Conservation (phyloP, 495 filamentous ascomycete genomes). For the Lentithecium fluviatile region DNA sequence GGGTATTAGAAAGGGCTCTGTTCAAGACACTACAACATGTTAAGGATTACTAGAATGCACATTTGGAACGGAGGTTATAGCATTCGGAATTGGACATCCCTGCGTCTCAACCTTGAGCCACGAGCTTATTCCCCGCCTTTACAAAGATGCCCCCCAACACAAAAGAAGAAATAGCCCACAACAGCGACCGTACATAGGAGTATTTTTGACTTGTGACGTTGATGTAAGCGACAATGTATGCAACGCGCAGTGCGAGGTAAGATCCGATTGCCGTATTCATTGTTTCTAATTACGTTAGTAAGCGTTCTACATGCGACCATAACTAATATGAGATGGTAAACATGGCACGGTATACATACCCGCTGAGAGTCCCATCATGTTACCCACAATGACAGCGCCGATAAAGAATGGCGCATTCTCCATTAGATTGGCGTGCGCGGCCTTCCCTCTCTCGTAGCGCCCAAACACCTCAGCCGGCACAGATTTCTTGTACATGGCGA, state of each 20-base stretch:
- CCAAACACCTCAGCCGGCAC: constrained; percentile 15
- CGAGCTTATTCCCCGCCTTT: constrained; percentile 27
- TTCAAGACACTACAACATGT: too few relatives aligned
- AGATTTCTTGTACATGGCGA: constrained; percentile 13
- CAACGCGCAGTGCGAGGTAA: constrained; percentile 18
- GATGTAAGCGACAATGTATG: constrained; percentile 24
- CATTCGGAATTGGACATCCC: neutral
- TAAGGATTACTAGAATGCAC: too few relatives aligned
- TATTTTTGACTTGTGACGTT: constrained; percentile 21
- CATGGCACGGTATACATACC: constrained; percentile 16
- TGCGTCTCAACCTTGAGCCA: neutral
- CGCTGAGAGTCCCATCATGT: constrained; percentile 15
- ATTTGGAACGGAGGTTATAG: neutral
- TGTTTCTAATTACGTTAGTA: constrained; percentile 4
- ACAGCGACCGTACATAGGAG: constrained; percentile 7
- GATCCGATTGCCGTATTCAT: constrained; percentile 20
- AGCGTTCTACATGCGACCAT: neutral
- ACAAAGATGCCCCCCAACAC: constrained; percentile 10
- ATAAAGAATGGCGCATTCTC: constrained; percentile 31
- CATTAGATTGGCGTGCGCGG: constrained; percentile 28
- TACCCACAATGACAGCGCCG: constrained; percentile 28
- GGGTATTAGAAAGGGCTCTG: too few relatives aligned
- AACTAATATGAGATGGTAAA: too few relatives aligned
- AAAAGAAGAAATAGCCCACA: constrained; percentile 4
- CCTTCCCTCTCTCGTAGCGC: constrained; percentile 20